Evolutionary conservation across 495 filamentous ascomycete genomes (phyloP).

Genomic region (Neurospora tetraspora): DNA sequence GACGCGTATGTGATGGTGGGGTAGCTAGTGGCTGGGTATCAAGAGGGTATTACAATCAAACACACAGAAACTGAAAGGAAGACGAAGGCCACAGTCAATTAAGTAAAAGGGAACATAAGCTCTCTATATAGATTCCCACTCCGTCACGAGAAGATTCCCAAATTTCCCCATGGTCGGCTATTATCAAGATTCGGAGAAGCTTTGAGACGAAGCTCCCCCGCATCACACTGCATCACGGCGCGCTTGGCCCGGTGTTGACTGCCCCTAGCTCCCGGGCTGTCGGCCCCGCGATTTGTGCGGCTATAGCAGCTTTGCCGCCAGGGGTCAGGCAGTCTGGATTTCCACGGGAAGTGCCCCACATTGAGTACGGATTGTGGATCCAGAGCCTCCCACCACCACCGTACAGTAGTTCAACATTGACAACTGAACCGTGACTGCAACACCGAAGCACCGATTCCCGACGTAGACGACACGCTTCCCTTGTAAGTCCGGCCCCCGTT

Average conservation of each 20-base stretch:
- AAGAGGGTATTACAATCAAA: not conserved
- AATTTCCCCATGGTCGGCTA: not conserved
- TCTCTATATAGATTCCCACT: not conserved
- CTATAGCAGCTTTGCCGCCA: constrained; percentile 5
- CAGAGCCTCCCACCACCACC: not conserved
- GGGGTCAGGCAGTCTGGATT: not conserved
- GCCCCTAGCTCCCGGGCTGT: constrained; percentile 7
- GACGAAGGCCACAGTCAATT: not conserved
- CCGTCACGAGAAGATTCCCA: too few species aligned
- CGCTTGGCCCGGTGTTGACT: not conserved
- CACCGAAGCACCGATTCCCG: not conserved
- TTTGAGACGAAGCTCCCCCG: not conserved
- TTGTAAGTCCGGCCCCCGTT: not conserved
- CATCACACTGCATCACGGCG: not conserved
- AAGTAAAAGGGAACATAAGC: not conserved
- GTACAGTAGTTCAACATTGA: not conserved
- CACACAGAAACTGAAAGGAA: not conserved
- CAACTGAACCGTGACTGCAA: not conserved
- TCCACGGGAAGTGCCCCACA: constrained; percentile 1
- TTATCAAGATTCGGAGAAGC: not conserved
- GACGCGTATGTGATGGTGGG: not conserved
- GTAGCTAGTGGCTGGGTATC: not conserved
- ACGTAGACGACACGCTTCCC: not conserved
- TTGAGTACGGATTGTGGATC: not conserved
- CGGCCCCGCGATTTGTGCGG: constrained; percentile 27